phyloP scores from a whole-genome alignment of 2,329 filamentous ascomycete species.

The Colletotrichum lentis region DNA sequence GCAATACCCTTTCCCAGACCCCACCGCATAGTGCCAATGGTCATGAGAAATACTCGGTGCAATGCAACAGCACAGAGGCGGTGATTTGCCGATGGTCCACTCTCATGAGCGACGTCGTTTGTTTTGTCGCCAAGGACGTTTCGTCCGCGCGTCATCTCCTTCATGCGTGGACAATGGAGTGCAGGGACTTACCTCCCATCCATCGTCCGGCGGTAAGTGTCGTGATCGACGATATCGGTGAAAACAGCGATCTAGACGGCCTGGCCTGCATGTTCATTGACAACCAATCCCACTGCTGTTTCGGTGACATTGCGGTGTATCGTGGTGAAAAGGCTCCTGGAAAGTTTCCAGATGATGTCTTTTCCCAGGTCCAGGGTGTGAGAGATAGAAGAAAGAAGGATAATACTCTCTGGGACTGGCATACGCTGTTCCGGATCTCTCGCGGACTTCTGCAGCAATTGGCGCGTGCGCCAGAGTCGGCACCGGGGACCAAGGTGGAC shows the following conservation, averaged over 20 bases:
- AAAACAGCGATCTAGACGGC: not conserved
- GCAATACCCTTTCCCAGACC: not conserved
- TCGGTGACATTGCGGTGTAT: not conserved
- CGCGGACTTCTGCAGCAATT: constrained; percentile 4
- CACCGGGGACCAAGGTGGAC: not conserved
- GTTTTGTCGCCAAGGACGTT: not conserved
- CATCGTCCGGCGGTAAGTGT: not conserved
- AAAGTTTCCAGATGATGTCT: constrained; percentile 1
- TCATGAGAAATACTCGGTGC: not conserved
- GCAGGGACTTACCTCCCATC: not conserved
- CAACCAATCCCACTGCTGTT: not conserved
- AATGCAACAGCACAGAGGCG: not conserved
- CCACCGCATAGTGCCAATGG: not conserved
- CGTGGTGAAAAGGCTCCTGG: too few species aligned
- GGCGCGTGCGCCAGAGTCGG: not conserved
- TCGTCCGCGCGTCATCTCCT: not conserved
- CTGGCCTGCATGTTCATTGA: not conserved
- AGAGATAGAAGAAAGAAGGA: not conserved
- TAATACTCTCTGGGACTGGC: not conserved
- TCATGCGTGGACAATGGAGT: not conserved
- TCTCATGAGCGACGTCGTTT: constrained; percentile 1
- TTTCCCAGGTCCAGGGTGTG: not conserved
- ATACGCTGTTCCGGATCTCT: constrained; percentile 4
- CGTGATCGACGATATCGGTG: not conserved
- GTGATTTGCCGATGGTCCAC: constrained; percentile 5